These are phyloP conservation scores for Chloropicon primus DNA, from an alignment of 139 green algal genomes.

Conservation along the genomic window DNA sequence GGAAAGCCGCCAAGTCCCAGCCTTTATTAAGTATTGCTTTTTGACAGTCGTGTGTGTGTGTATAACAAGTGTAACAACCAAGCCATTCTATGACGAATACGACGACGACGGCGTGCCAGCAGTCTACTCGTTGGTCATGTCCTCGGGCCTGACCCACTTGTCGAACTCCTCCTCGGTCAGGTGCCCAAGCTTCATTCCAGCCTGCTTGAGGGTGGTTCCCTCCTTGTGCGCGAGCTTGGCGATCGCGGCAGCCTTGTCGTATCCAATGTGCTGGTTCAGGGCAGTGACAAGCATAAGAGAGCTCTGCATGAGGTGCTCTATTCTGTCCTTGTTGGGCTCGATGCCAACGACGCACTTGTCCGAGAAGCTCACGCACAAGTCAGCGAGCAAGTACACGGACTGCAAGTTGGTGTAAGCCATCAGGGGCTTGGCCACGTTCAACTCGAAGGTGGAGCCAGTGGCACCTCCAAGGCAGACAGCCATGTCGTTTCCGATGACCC, in stretches of 20 bases:
- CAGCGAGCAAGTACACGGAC: constrained; percentile 49
- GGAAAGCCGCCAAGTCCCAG: too few relatives aligned
- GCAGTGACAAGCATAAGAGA: constrained; percentile 83
- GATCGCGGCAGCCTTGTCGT: constrained; percentile 83
- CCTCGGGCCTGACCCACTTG: constrained; percentile 69
- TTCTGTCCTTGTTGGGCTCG: constrained; percentile 58
- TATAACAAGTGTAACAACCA: too few relatives aligned
- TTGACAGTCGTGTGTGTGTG: too few relatives aligned
- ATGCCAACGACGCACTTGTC: constrained; percentile 68
- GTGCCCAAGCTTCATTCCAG: constrained; percentile 54
- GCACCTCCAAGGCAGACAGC: constrained; percentile 58
- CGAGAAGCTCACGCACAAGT: constrained; percentile 63
- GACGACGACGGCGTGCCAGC: too few relatives aligned
- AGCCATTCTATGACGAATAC: too few relatives aligned
- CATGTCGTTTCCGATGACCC: constrained; percentile 88
- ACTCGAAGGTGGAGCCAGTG: constrained; percentile 75
- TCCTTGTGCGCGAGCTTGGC: constrained; percentile 95
- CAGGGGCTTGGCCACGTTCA: constrained; percentile 89
- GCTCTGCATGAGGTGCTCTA: constrained; percentile 66
- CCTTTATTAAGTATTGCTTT: too few relatives aligned
- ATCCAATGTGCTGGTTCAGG: constrained; percentile 62
- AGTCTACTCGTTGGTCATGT: constrained; percentile 50
- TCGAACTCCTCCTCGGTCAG: constrained; percentile 72
- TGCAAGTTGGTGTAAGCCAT: constrained; percentile 21
- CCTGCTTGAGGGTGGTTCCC: constrained; percentile 63